Base-by-base conservation (phyloP, 345 rosid genomes). In the Eucalyptus sp. region DNA sequence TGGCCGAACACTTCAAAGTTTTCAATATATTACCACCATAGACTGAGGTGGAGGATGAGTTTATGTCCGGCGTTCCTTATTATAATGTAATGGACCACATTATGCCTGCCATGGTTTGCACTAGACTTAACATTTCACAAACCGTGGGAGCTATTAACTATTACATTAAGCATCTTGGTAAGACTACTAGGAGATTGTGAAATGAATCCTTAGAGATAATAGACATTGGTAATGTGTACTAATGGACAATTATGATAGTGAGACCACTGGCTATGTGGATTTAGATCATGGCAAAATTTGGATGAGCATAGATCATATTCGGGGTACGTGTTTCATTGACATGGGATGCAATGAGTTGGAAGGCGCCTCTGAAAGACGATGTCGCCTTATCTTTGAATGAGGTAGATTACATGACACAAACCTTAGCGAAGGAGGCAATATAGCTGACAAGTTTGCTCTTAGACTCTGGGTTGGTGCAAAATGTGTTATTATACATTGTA, bases 171-270 rank as follows among this genome's bases (percentile, higher is more conserved):
- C 25, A 86, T 80, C 87, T 87, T n/a, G 43, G 71, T 24, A 91
- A 86, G 87, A 50, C 88, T 86, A 71, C 8, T 79, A 51, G 37
- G 66, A 92, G 52, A 31, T 93, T 29, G 50, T 48, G 49, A 48
- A 84, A 7, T 49, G 37, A 50, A 48, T 27, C 13, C 56, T 85
- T 29, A 2, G 37, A 15, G n/a, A 85, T 27, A 15, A 49, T 25
- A 31, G 7, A 50, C 20, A 49, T 10, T 49, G 37, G 25, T 5
- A 24, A 11, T 48, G 37, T 48, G 54, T 25, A n/a, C 2, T 43
- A 13, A 44, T 84, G 16, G 50, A 44, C 7, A 48, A n/a, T 48
- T 27, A 27, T 22, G 24, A 48, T 48, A 22, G 9, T 50, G 41
- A 44, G 17, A n/a, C 13, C 10, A 49, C 52, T n/a, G 0, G 37